Conservation (phyloP, 805 yeast species). For the Ogataea saltuana region DNA sequence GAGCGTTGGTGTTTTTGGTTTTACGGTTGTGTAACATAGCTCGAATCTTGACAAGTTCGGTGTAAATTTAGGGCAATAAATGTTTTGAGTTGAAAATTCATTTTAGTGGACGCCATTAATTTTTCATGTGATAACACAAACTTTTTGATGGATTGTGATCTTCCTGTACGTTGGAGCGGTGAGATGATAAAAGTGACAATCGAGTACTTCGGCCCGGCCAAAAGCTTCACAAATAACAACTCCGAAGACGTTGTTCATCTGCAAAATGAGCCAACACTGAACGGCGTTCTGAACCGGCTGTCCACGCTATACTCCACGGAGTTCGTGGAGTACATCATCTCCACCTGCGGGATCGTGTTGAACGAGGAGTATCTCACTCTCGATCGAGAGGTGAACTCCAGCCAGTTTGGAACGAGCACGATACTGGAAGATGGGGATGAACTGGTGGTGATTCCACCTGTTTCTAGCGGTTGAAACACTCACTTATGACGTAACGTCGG, state of each 20-base stretch:
- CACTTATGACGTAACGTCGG: too few relatives aligned
- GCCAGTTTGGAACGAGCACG: slow-evolving; percentile 11
- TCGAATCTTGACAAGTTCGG: neutral
- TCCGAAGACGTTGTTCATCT: slow-evolving; percentile 15
- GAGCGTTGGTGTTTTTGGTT: neutral
- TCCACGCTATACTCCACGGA: slow-evolving; percentile 17
- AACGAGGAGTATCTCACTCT: slow-evolving; percentile 31
- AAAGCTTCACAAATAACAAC: slow-evolving; percentile 26
- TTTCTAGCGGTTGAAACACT: slow-evolving; percentile 31
- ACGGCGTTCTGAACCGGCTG: slow-evolving; percentile 8
- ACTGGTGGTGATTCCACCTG: slow-evolving; percentile 35
- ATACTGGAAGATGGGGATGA: slow-evolving; percentile 21
- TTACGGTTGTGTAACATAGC: neutral
- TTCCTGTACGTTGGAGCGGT: neutral
- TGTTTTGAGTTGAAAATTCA: too few relatives aligned
- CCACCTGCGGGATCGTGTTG: slow-evolving; percentile 31
- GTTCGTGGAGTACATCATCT: slow-evolving; percentile 25
- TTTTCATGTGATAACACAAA: too few relatives aligned
- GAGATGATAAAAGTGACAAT: slow-evolving; percentile 19
- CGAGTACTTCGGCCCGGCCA: slow-evolving; percentile 37
- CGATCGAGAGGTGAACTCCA: slow-evolving; percentile 14
- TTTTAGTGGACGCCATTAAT: too few relatives aligned
- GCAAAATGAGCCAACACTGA: slow-evolving; percentile 6
- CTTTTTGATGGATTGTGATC: too few relatives aligned
- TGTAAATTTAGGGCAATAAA: neutral